Evolutionary conservation across 179 eudicot species (phyloP).

Genomic region (Spergularia azorica): DNA sequence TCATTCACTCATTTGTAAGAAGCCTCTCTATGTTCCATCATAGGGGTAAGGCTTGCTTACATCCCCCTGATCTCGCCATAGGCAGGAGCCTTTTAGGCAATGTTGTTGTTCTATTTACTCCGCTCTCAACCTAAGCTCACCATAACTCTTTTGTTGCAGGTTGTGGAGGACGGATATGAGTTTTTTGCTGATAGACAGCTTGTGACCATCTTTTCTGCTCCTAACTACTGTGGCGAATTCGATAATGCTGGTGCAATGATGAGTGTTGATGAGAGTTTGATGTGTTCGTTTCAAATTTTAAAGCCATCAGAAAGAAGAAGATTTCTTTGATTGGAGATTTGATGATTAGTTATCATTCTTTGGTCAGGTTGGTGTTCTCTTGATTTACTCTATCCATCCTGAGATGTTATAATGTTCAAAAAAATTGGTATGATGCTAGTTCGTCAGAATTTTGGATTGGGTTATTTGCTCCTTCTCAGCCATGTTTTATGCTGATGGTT

Average conservation of each 20-base stretch:
- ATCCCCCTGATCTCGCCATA: no score
- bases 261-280: constrained; percentile 81
- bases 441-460: no score
- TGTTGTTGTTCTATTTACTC: no score
- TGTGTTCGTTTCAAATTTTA: constrained; percentile 81
- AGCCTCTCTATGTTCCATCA: no score
- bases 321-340: constrained; percentile 39
- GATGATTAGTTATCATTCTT: constrained; percentile 32
- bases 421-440: no score
- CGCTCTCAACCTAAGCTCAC: constrained; percentile 2
- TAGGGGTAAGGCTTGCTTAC: no score
- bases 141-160: constrained; percentile 35
- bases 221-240: constrained; percentile 76
- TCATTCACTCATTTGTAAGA: no score
- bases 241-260: constrained; percentile 87
- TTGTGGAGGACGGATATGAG: constrained; percentile 83
- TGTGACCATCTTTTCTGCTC: constrained; percentile 75
- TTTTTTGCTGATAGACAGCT: constrained; percentile 80
- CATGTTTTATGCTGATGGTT: neutral
- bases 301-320: constrained; percentile 63
- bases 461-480: no score
- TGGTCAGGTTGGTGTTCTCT: constrained; percentile 35
- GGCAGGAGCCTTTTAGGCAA: no score
- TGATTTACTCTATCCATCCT: neutral
- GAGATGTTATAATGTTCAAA: constrained; percentile 3